Evolutionary conservation across 352 stramenopile species (phyloP).

Genomic region (Globisporangium solare): DNA sequence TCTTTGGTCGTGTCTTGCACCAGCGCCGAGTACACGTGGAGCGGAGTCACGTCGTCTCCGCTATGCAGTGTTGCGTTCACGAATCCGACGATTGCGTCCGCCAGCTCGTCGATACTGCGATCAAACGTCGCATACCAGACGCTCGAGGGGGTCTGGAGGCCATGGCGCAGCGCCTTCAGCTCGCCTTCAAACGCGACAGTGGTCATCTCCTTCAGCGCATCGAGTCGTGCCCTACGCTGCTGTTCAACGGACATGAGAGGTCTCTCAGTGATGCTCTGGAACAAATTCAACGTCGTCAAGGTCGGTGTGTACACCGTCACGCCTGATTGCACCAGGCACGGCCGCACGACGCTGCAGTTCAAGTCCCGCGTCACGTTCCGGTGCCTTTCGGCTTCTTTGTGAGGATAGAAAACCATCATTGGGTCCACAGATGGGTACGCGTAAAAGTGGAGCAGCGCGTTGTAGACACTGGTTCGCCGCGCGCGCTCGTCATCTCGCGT

Average conservation of each 20-base stretch:
- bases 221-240: slow-evolving; percentile 28
- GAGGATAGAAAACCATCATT: slow-evolving; percentile 10
- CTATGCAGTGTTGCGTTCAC: slow-evolving; percentile 27
- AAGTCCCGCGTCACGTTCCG: background rate
- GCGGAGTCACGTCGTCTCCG: slow-evolving; percentile 12
- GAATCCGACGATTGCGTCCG: slow-evolving; percentile 43
- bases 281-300: slow-evolving; percentile 22
- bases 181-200: slow-evolving; percentile 42
- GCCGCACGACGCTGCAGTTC: slow-evolving; percentile 20
- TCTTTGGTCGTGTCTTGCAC: slow-evolving; percentile 11
- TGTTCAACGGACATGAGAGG: slow-evolving; percentile 1
- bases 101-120: slow-evolving; percentile 45
- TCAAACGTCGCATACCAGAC: slow-evolving; percentile 57
- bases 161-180: slow-evolving; percentile 25
- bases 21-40: slow-evolving; percentile 33
- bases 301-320: slow-evolving; percentile 62
- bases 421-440: slow-evolving; percentile 30
- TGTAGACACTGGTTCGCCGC: slow-evolving; percentile 21
- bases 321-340: slow-evolving; percentile 40
- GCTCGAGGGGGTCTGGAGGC: slow-evolving; percentile 51
- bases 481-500: slow-evolving; percentile 13
- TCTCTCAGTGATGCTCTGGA: slow-evolving; percentile 19
- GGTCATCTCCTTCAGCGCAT: slow-evolving; percentile 27
- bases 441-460: slow-evolving; percentile 38
- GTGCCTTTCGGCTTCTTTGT: background rate